Conservation (phyloP, 805 yeast species). For the Vanderwaltozyma tropicalis region DNA sequence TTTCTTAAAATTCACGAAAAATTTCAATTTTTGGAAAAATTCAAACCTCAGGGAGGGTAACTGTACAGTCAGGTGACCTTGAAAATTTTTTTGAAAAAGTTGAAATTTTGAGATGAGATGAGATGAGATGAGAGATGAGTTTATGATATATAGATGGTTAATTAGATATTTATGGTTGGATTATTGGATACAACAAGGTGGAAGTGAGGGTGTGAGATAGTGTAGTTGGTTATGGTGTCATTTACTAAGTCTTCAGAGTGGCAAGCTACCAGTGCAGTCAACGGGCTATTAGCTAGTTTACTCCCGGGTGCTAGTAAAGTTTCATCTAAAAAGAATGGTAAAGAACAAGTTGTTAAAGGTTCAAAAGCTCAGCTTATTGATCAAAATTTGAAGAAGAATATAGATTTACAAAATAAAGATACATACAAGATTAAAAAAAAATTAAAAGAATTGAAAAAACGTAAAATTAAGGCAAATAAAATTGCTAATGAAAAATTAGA, state of each 20-base stretch:
- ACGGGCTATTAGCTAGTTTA: slow-evolving; percentile 29
- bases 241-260: slow-evolving; percentile 24
- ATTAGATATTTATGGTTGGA: no score
- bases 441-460: slow-evolving; percentile 24
- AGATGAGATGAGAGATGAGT: slow-evolving; percentile 8
- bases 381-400: slow-evolving; percentile 26
- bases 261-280: slow-evolving; percentile 34
- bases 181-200: no score
- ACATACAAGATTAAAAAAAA: slow-evolving; percentile 28
- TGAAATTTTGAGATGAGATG: slow-evolving; percentile 5
- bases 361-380: slow-evolving; percentile 33
- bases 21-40: no score
- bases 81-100: background rate
- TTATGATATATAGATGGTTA: background rate
- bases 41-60: no score
- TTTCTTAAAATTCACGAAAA: no score
- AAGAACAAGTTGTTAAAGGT: slow-evolving; percentile 9
- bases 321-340: slow-evolving; percentile 4
- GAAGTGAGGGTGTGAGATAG: background rate
- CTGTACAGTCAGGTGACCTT: background rate
- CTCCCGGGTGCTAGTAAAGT: slow-evolving; percentile 30
- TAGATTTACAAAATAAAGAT: slow-evolving; percentile 28
- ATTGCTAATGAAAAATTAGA: slow-evolving; percentile 16
- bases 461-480: slow-evolving; percentile 15
- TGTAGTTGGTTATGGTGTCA: slow-evolving; percentile 4